Percentiles rank a stretch among this genome's conserved stretches.
phyloP scores from a whole-genome alignment of 106 monocot genomes.

The Iris macrosiphon region DNA sequence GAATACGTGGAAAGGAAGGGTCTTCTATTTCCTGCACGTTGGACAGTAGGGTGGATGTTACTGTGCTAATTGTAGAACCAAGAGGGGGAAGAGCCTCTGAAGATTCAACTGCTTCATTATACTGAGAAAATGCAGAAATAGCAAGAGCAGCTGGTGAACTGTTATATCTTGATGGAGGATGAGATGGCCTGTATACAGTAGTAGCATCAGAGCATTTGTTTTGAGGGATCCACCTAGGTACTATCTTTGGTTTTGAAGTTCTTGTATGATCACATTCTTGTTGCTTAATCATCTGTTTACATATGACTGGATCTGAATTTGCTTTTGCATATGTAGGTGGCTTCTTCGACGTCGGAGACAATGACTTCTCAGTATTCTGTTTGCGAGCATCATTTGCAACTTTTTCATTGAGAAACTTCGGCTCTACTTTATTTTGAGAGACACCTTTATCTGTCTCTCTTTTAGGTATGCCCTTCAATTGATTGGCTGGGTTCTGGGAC shows the following conservation, averaged over 20 bases:
- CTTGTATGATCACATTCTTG: conserved; percentile 25
- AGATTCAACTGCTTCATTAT: conserved; percentile 19
- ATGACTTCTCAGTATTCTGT: conserved; percentile 25
- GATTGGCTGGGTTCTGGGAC: background rate
- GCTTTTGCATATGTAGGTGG: conserved; percentile 17
- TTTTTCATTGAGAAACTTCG: conserved; percentile 25
- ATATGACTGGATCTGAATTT: conserved; percentile 13
- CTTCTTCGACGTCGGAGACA: conserved; percentile 34
- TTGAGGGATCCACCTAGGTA: conserved; percentile 70
- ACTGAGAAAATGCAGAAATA: conserved; percentile 19
- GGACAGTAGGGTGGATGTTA: background rate
- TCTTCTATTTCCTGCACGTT: background rate
- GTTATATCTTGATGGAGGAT: conserved; percentile 87
- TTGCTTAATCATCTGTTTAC: conserved; percentile 17
- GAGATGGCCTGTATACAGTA: conserved; percentile 45
- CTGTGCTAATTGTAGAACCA: background rate
- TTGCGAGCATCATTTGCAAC: conserved; percentile 11
- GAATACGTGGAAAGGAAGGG: background rate
- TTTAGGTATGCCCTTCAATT: conserved; percentile 3
- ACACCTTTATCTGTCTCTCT: conserved; percentile 15
- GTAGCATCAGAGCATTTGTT: conserved; percentile 49
- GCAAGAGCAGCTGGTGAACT: conserved; percentile 76
- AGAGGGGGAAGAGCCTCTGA: background rate
- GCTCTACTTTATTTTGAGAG: conserved; percentile 30
- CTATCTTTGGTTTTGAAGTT: conserved; percentile 34